Evolutionary conservation across 176 grass and related monocot genomes (phyloP).

Genomic region (Otatea glauca): DNA sequence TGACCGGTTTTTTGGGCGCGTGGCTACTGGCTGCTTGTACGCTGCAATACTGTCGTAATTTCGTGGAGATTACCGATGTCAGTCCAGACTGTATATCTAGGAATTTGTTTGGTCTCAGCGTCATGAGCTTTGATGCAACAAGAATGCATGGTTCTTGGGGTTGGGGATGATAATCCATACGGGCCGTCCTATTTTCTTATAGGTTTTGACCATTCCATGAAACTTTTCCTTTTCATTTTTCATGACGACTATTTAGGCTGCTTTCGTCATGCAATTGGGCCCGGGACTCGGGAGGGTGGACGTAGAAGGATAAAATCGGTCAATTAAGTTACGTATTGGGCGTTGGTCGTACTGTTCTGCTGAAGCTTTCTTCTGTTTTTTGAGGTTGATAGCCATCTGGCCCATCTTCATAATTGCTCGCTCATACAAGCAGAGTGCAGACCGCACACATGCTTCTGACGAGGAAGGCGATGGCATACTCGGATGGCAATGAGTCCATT

Average conservation of each 20-base stretch:
- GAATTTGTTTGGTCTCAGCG: background rate
- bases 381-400: background rate
- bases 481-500: no score
- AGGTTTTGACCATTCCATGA: no score
- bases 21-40: background rate
- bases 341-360: background rate
- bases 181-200: no score
- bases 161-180: background rate
- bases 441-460: background rate
- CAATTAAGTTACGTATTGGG: background rate
- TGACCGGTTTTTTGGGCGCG: background rate
- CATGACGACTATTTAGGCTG: background rate
- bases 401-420: background rate
- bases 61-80: background rate
- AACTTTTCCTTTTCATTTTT: background rate
- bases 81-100: background rate
- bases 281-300: background rate
- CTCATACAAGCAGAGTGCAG: background rate
- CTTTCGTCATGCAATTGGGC: background rate
- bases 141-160: background rate
- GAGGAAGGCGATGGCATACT: no score
- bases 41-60: background rate
- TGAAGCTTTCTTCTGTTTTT: no score
- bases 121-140: background rate
- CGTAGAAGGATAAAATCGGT: background rate